Evolutionary conservation across 2,329 filamentous ascomycete genomes (phyloP).

Genomic region (Aspergillus brasiliensis): DNA sequence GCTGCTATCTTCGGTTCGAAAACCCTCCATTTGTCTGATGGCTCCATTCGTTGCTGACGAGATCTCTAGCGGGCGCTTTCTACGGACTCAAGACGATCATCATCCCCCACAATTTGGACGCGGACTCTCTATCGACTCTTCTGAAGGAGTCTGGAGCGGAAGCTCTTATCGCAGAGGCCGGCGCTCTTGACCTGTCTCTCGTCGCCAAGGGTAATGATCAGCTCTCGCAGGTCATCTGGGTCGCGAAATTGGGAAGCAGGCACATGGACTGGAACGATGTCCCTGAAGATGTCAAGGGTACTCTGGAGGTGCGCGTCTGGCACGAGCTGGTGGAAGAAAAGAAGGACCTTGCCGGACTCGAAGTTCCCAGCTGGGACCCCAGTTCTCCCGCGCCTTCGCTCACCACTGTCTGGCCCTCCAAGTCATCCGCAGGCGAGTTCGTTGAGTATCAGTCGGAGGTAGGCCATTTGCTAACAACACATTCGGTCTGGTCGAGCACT

Average conservation of each 20-base stretch:
- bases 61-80: constrained; percentile 72
- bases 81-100: constrained; percentile 84
- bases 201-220: constrained; percentile 69
- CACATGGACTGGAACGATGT: constrained; percentile 96
- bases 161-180: constrained; percentile 79
- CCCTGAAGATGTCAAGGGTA: constrained; percentile 72
- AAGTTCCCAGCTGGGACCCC: constrained; percentile 66
- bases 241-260: constrained; percentile 83
- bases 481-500: background rate
- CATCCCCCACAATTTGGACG: constrained; percentile 77
- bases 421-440: constrained; percentile 63
- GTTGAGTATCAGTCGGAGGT: constrained; percentile 76
- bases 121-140: constrained; percentile 69
- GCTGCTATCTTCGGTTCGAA: constrained; percentile 70
- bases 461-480: constrained; percentile 20
- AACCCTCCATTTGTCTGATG: background rate
- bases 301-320: constrained; percentile 85
- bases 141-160: constrained; percentile 75
- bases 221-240: constrained; percentile 83
- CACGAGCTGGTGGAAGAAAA: constrained; percentile 80
- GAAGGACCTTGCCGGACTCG: constrained; percentile 58
- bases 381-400: constrained; percentile 53
- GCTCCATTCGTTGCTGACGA: constrained; percentile 15
- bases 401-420: constrained; percentile 41
- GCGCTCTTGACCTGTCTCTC: constrained; percentile 77